phyloP scores from a whole-genome alignment of 2,329 filamentous ascomycete genomes.

The Aureobasidium lini region DNA sequence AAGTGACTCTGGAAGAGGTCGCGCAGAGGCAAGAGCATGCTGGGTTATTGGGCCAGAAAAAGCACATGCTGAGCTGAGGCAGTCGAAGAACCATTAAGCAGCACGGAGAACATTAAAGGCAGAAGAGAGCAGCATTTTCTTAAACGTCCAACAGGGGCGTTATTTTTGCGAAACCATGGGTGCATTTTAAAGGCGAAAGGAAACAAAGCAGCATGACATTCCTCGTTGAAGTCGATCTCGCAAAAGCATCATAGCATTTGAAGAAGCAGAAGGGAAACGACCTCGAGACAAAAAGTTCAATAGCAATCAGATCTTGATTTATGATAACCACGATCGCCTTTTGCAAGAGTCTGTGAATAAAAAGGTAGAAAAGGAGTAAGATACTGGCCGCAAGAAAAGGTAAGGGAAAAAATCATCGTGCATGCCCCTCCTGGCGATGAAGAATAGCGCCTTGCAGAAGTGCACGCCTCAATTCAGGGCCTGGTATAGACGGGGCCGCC shows the following conservation, averaged over 20 bases:
- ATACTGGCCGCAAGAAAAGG: not conserved
- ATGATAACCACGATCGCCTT: not conserved
- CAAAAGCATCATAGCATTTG: not conserved
- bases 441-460: not conserved
- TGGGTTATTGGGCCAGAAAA: too few species aligned
- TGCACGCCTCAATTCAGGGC: not conserved
- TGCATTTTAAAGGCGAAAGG: too few species aligned
- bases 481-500: conserved; percentile 1
- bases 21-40: too few species aligned
- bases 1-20: too few species aligned
- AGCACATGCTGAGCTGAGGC: too few species aligned
- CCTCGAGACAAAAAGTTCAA: not conserved
- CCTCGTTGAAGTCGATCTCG: too few species aligned
- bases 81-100: too few species aligned
- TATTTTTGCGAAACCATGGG: too few species aligned
- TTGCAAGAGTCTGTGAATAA: not conserved
- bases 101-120: too few species aligned
- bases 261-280: not conserved
- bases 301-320: not conserved
- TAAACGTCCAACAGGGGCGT: too few species aligned
- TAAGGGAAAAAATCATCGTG: not conserved
- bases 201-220: too few species aligned
- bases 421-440: not conserved
- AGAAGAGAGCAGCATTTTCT: too few species aligned
- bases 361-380: not conserved